phyloP scores from a whole-genome alignment of 768 basidiomycete genomes.

The Strobilomyces confusus region DNA sequence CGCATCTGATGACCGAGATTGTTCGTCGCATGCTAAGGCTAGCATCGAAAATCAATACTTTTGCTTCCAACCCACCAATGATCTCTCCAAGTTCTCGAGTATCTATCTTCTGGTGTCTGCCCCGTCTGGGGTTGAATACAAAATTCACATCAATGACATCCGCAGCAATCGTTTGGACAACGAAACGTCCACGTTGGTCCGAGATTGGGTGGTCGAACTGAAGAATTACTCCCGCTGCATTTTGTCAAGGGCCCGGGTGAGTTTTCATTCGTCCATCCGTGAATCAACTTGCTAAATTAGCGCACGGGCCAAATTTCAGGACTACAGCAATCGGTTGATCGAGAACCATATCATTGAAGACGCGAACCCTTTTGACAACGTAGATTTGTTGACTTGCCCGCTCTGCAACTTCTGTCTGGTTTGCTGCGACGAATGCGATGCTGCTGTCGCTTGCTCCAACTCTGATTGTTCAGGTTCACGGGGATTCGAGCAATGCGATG shows the following conservation, averaged over 20 bases:
- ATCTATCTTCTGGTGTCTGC: neutral
- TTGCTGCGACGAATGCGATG: neutral
- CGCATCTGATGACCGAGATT: too few species aligned
- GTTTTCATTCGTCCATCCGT: neutral
- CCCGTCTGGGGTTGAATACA: neutral
- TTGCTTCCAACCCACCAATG: neutral
- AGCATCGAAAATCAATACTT: neutral
- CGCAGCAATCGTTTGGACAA: too few species aligned
- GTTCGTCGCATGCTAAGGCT: too few species aligned
- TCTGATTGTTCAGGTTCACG: neutral
- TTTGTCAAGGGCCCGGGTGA: neutral
- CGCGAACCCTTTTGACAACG: neutral
- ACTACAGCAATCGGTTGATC: neutral
- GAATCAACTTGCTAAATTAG: too few species aligned
- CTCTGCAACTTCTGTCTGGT: neutral
- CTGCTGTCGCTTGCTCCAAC: neutral
- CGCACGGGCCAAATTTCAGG: neutral
- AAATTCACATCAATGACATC: neutral
- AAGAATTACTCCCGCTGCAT: neutral
- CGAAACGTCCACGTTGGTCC: too few species aligned
- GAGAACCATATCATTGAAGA: neutral
- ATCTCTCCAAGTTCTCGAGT: neutral
- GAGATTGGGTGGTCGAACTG: neutral
- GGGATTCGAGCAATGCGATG: too few species aligned
- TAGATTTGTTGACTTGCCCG: conserved; percentile 4